Conservation (phyloP, 306 rosid species). For the Amphicarpaea edgeworthii region DNA sequence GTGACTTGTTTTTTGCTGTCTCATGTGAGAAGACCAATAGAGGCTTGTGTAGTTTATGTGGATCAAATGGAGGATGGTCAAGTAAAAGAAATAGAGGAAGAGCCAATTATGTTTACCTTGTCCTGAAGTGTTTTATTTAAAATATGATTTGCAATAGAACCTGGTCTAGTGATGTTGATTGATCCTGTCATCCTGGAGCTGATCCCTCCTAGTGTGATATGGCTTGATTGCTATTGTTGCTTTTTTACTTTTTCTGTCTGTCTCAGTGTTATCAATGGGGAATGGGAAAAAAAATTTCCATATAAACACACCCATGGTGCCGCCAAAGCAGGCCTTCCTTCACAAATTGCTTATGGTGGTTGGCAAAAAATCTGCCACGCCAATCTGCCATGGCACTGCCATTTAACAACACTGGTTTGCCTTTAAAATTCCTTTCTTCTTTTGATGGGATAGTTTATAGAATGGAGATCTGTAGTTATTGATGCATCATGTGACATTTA, state of each 20-base stretch:
- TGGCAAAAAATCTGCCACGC: no score
- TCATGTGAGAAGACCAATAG: not conserved
- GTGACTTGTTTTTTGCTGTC: not conserved
- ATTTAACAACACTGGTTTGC: not conserved
- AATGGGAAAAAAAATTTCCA: no score
- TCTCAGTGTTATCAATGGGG: not conserved
- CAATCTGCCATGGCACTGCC: no score
- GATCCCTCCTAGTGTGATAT: not conserved
- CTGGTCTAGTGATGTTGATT: not conserved
- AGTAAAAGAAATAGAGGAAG: not conserved
- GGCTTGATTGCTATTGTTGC: not conserved
- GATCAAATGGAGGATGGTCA: constrained; percentile 4
- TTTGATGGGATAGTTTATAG: constrained; percentile 24
- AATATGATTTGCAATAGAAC: constrained; percentile 10
- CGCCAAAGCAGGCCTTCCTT: no score
- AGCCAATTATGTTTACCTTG: not conserved
- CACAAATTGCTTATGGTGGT: no score
- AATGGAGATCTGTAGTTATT: not conserved
- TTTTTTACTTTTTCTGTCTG: not conserved
- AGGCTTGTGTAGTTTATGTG: not conserved
- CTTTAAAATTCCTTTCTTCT: not conserved
- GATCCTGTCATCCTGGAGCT: not conserved
- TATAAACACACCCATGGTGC: no score
- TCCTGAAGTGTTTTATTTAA: not conserved
- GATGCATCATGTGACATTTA: constrained; percentile 7